A percentile compares a stretch with the other conserved stretches of the same genome.
Evolutionary conservation across 2,329 filamentous ascomycete genomes (phyloP).

Genomic region (Claviceps spartinae): DNA sequence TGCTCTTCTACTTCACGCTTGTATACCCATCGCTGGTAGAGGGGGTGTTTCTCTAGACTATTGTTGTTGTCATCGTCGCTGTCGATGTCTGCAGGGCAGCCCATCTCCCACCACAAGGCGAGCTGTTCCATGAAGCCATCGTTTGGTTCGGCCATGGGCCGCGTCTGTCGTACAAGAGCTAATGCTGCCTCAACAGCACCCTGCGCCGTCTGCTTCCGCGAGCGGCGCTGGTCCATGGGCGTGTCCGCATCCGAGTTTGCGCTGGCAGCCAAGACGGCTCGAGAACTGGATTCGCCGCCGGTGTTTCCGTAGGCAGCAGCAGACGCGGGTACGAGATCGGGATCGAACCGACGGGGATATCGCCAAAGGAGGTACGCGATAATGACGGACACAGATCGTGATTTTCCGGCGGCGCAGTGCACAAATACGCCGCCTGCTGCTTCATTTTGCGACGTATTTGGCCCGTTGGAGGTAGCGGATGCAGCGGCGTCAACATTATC

Average conservation of each 20-base stretch:
- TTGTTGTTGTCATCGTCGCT: slow-evolving; percentile 22
- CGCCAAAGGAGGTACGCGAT: slow-evolving; percentile 74
- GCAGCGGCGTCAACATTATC: not conserved
- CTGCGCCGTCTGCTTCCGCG: slow-evolving; percentile 22
- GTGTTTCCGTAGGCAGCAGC: slow-evolving; percentile 10
- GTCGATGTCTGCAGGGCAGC: slow-evolving; percentile 41
- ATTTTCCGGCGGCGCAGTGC: slow-evolving; percentile 88
- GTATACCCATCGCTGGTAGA: slow-evolving; percentile 63
- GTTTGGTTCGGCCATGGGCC: slow-evolving; percentile 79
- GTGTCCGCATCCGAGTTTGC: not conserved
- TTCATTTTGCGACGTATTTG: too few species aligned
- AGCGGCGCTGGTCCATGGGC: slow-evolving; percentile 5
- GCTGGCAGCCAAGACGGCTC: not conserved
- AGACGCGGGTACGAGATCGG: slow-evolving; percentile 17
- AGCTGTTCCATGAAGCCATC: slow-evolving; percentile 84
- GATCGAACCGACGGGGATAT: slow-evolving; percentile 39
- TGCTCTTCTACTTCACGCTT: slow-evolving; percentile 40
- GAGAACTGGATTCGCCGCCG: slow-evolving; percentile 2
- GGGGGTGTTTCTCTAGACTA: slow-evolving; percentile 46
- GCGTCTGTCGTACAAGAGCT: slow-evolving; percentile 50
- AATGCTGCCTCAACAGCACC: slow-evolving; percentile 50
- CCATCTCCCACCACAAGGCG: slow-evolving; percentile 76
- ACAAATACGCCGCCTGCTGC: slow-evolving; percentile 33
- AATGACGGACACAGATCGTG: slow-evolving; percentile 72
- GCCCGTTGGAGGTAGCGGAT: too few species aligned